Percentiles rank a stretch among this genome's conserved stretches.
Conservation (phyloP, 2,329 filamentous ascomycete species). For the Alternaria sp. region DNA sequence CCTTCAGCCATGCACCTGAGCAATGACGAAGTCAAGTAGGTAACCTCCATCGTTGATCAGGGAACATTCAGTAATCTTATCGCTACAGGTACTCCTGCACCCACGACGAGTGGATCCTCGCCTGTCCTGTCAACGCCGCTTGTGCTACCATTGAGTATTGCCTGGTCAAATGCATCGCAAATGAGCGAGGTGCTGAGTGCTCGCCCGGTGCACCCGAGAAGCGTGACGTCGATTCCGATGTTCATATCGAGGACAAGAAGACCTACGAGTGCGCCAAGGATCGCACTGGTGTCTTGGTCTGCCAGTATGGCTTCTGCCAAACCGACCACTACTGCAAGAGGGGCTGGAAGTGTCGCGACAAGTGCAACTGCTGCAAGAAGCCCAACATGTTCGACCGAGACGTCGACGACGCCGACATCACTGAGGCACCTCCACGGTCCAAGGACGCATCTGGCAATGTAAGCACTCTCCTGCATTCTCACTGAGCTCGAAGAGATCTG, state of each 20-base stretch:
- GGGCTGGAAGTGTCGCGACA: conserved; percentile 11
- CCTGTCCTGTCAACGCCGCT: too few species aligned
- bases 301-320: conserved; percentile 18
- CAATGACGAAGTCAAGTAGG: too few species aligned
- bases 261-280: conserved; percentile 11
- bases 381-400: background rate
- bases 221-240: background rate
- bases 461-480: background rate
- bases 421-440: background rate
- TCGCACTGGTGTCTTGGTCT: conserved; percentile 12
- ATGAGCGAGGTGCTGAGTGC: too few species aligned
- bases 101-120: too few species aligned
- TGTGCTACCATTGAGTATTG: too few species aligned
- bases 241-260: background rate
- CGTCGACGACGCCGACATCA: background rate
- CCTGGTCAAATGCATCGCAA: too few species aligned
- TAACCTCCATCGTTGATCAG: too few species aligned
- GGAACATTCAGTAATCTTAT: too few species aligned
- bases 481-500: background rate
- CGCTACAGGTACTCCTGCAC: too few species aligned
- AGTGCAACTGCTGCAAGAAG: conserved; percentile 19
- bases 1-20: too few species aligned
- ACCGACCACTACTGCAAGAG: conserved; percentile 16
- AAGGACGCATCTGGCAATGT: background rate
- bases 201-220: background rate